Percentiles rank a stretch among this genome's conserved stretches.
Evolutionary conservation across 2,329 filamentous ascomycete species (phyloP).

Genomic region (Ophiostoma fasciatum): DNA sequence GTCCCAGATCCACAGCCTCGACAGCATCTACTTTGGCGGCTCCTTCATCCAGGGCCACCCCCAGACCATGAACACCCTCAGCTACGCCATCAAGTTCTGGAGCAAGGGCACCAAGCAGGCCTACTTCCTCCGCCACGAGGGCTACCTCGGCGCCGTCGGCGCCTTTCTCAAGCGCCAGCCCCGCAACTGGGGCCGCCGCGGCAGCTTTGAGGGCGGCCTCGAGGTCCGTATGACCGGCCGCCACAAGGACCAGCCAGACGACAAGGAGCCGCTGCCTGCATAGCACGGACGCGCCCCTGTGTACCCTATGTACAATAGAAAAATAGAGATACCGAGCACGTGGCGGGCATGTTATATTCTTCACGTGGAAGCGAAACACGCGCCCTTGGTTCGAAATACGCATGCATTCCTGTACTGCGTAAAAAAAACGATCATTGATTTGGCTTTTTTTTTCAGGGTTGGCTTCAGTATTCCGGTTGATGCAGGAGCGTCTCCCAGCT

Average conservation of each 20-base stretch:
- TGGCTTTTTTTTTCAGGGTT: background rate
- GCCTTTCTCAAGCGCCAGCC: slow-evolving; percentile 89
- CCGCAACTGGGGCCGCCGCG: slow-evolving; percentile 75
- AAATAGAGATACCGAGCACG: no score
- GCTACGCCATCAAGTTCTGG: slow-evolving; percentile 97
- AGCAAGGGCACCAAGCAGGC: slow-evolving; percentile 81
- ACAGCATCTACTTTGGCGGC: slow-evolving; percentile 93
- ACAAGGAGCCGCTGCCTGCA: no score
- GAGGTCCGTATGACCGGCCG: slow-evolving; percentile 7
- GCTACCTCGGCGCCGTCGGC: slow-evolving; percentile 85
- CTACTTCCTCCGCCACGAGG: slow-evolving; percentile 90
- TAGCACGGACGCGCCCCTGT: no score
- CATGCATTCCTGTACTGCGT: no score
- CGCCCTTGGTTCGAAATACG: no score
- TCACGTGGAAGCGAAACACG: no score
- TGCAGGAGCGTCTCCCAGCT: background rate
- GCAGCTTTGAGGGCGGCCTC: slow-evolving; percentile 48
- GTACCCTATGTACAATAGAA: no score
- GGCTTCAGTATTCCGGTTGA: background rate
- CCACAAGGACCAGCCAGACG: slow-evolving; percentile 1
- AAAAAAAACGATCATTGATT: no score
- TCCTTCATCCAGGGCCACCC: slow-evolving; percentile 92
- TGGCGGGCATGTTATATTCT: no score
- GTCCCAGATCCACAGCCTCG: slow-evolving; percentile 80
- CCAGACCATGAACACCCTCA: slow-evolving; percentile 95